Conservation (phyloP, 1,284 basidiomycete genomes). For the Microbotryomycetes sp. region DNA sequence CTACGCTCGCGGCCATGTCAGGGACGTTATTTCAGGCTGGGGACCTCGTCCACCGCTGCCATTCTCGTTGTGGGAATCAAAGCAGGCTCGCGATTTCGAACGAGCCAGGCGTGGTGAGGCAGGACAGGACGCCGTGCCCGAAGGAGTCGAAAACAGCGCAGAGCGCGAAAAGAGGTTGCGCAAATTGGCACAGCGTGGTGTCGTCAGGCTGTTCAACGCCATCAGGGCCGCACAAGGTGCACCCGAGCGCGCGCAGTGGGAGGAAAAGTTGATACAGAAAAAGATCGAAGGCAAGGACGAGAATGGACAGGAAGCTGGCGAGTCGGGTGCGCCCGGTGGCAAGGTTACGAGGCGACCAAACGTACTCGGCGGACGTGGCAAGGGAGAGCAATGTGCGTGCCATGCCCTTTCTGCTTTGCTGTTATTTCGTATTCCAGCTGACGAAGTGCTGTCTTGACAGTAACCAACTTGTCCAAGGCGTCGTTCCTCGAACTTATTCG, state of each 20-base stretch:
- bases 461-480: conserved; percentile 38
- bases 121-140: not conserved
- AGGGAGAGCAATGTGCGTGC: conserved; percentile 30
- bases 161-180: conserved; percentile 37
- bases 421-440: not conserved
- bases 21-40: conserved; percentile 39
- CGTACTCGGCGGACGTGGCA: conserved; percentile 36
- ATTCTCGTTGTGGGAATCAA: conserved; percentile 35
- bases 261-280: conserved; percentile 27
- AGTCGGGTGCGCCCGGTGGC: conserved; percentile 8
- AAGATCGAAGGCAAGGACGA: conserved; percentile 29
- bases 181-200: conserved; percentile 38
- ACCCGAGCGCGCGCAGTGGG: conserved; percentile 24
- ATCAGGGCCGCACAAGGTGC: conserved; percentile 37
- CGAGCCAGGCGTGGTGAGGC: conserved; percentile 13
- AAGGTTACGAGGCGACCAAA: conserved; percentile 30
- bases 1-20: conserved; percentile 36
- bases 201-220: conserved; percentile 39
- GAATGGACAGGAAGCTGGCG: conserved; percentile 2
- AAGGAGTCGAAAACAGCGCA: conserved; percentile 26
- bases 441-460: conserved; percentile 14
- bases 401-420: not conserved
- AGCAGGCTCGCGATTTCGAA: conserved; percentile 22
- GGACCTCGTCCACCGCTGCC: conserved; percentile 35
- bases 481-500: conserved; percentile 39